A percentile compares a stretch with the other conserved stretches of the same genome.
Conservation (phyloP, 371 early-diverging fungal genomes). For the Apophysomyces elegans region DNA sequence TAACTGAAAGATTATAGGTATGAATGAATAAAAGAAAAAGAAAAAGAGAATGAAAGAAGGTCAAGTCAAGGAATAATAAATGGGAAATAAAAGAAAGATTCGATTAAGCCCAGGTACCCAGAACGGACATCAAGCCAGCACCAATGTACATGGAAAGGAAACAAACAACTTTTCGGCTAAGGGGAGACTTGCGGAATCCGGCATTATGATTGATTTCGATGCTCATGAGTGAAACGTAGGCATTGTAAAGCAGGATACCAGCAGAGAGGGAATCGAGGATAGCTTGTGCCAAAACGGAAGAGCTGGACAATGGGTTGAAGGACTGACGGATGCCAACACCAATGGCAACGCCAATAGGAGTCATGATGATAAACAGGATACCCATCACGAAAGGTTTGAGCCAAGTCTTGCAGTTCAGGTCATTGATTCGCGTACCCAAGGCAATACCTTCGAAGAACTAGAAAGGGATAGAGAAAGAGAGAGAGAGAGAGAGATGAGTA, state of each 20-base stretch:
- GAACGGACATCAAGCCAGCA: constrained; percentile 69
- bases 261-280: constrained; percentile 78
- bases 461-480: constrained; percentile 54
- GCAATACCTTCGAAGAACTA: constrained; percentile 89
- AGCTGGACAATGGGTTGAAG: constrained; percentile 59
- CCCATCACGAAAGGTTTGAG: constrained; percentile 48
- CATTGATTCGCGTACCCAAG: constrained; percentile 75
- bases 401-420: constrained; percentile 58
- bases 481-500: constrained; percentile 15
- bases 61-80: too few species aligned
- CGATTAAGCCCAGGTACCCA: constrained; percentile 69
- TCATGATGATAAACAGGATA: constrained; percentile 54
- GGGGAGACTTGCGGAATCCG: constrained; percentile 49
- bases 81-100: not conserved
- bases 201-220: constrained; percentile 68
- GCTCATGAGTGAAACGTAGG: constrained; percentile 74
- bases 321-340: constrained; percentile 70
- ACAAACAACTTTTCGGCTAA: constrained; percentile 43
- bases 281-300: constrained; percentile 70
- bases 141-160: constrained; percentile 65
- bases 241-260: constrained; percentile 82
- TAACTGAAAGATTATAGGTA: not conserved
- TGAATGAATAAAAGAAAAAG: not conserved
- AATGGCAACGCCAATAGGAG: constrained; percentile 80
- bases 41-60: not conserved